Evolutionary conservation across 305 asterid species (phyloP).

Genomic region (Ajuga reptans): DNA sequence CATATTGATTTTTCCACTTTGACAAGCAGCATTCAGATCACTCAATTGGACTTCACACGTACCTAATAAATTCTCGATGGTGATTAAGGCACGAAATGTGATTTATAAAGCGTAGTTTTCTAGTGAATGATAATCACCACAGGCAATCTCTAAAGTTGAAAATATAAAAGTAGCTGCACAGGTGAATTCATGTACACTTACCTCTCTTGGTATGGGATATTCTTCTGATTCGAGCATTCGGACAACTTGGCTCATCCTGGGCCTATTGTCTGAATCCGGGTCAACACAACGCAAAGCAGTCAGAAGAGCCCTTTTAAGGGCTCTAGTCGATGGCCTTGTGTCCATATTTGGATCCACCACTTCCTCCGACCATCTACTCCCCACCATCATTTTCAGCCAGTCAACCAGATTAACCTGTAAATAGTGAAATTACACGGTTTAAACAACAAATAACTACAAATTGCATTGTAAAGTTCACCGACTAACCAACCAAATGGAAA

Average conservation of each 20-base stretch:
- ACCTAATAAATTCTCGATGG: too few species aligned
- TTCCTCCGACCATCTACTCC: conserved; percentile 83
- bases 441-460: not conserved
- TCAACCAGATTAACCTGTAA: conserved; percentile 87
- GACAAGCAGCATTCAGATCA: too few species aligned
- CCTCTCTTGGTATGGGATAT: conserved; percentile 96
- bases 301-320: conserved; percentile 79
- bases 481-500: too few species aligned
- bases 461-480: not conserved
- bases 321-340: conserved; percentile 73
- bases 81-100: not conserved
- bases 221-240: conserved; percentile 97
- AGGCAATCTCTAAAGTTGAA: not conserved
- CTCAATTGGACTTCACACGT: too few species aligned
- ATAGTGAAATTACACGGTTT: not conserved
- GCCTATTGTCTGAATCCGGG: conserved; percentile 95
- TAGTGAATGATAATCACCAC: not conserved
- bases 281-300: conserved; percentile 96
- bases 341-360: conserved; percentile 87
- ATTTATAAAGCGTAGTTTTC: not conserved
- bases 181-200: conserved; percentile 19
- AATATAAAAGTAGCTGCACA: not conserved
- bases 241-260: conserved; percentile 90
- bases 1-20: too few species aligned
- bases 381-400: conserved; percentile 98